phyloP scores from a whole-genome alignment of 108 stramenopile genomes.

The Conticribra weissflogii region DNA sequence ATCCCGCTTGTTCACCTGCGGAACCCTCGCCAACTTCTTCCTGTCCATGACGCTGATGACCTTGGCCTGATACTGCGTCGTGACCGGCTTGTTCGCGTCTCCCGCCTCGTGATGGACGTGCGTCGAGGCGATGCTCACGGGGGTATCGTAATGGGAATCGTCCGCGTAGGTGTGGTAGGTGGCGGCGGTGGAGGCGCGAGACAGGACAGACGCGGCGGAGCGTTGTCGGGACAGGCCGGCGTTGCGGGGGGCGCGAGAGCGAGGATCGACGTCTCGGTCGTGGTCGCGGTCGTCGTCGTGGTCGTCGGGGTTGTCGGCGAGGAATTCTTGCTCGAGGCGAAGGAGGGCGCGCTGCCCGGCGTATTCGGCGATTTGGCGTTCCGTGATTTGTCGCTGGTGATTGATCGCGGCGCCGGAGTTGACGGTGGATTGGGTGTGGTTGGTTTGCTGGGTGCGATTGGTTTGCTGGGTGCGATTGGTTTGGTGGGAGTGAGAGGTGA shows the following conservation, averaged over 20 bases:
- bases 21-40: slow-evolving; percentile 25
- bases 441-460: neutral
- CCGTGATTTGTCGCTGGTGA: slow-evolving; percentile 9
- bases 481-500: neutral
- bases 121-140: too few species aligned
- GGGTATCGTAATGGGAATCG: too few species aligned
- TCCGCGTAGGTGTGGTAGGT: too few species aligned
- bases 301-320: neutral
- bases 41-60: slow-evolving; percentile 32
- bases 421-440: neutral
- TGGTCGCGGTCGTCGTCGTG: neutral
- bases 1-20: slow-evolving; percentile 35
- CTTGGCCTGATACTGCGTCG: neutral
- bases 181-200: too few species aligned
- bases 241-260: neutral
- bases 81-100: too few species aligned
- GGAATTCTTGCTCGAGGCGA: slow-evolving; percentile 37
- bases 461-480: neutral
- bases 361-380: slow-evolving; percentile 36
- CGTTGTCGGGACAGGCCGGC: too few species aligned
- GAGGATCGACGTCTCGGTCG: neutral
- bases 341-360: slow-evolving; percentile 35
- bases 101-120: too few species aligned
- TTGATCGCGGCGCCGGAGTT: neutral
- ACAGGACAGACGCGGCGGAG: too few species aligned